phyloP scores from a whole-genome alignment of 2,329 filamentous ascomycete species.

The Colletotrichum euphorbiae region DNA sequence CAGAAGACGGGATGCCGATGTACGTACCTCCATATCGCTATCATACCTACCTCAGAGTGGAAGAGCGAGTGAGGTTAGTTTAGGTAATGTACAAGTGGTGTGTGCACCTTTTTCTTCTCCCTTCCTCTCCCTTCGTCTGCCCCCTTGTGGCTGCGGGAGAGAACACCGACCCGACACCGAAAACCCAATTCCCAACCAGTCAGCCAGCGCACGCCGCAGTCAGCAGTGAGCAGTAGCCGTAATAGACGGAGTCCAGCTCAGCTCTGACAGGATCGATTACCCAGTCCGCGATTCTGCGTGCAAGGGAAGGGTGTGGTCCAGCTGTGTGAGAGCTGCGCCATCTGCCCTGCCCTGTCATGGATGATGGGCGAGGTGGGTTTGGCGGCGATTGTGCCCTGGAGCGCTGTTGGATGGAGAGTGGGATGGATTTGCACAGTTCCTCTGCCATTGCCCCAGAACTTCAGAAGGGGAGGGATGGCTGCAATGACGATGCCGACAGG shows the following conservation, averaged over 20 bases:
- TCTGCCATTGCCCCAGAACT: not conserved
- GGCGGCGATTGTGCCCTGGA: slow-evolving; percentile 26
- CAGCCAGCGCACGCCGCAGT: not conserved
- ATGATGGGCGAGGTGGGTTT: slow-evolving; percentile 15
- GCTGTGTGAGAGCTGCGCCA: slow-evolving; percentile 2
- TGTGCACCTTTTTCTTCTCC: slow-evolving; percentile 15
- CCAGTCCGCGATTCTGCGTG: not conserved
- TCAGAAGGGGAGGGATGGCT: not conserved
- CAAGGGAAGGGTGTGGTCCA: not conserved
- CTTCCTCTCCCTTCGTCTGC: not conserved
- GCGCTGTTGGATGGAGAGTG: slow-evolving; percentile 28
- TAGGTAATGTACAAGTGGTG: slow-evolving; percentile 30
- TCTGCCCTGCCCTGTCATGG: slow-evolving; percentile 22
- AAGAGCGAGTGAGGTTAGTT: not conserved
- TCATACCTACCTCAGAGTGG: not conserved
- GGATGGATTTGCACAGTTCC: slow-evolving; percentile 23
- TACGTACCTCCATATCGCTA: not conserved
- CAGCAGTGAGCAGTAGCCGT: not conserved
- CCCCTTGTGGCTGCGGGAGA: slow-evolving; percentile 15
- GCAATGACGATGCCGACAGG: not conserved
- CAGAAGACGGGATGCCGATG: not conserved
- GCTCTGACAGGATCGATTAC: not conserved
- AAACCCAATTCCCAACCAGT: not conserved
- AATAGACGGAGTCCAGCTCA: not conserved
- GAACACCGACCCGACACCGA: slow-evolving; percentile 34